Conservation (phyloP, 768 basidiomycete species). For the Cystobasidium tubakii region DNA sequence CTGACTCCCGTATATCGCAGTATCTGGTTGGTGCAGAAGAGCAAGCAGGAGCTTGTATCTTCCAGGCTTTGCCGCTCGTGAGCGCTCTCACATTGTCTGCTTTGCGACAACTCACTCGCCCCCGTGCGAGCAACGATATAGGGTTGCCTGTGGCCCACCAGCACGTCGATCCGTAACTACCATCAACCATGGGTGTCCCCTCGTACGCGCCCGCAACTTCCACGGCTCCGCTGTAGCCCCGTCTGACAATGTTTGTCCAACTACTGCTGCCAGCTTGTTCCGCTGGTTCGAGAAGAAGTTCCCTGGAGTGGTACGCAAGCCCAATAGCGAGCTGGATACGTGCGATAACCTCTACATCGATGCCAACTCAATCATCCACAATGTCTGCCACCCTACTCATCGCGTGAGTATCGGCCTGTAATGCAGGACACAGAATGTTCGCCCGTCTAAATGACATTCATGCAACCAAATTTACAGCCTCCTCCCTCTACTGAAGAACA, state of each 20-base stretch:
- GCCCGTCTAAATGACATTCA: too few relatives aligned
- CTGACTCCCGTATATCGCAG: too few relatives aligned
- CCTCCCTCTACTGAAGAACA: constrained; percentile 26
- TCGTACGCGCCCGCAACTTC: constrained; percentile 11
- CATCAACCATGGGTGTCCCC: constrained; percentile 21
- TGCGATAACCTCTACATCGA: constrained; percentile 36
- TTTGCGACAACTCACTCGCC: not conserved
- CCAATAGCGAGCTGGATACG: not conserved
- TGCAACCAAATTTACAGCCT: constrained; percentile 8
- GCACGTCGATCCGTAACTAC: not conserved
- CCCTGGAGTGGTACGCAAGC: constrained; percentile 29
- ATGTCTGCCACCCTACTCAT: constrained; percentile 24
- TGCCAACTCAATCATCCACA: constrained; percentile 34
- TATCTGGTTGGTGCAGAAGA: too few relatives aligned
- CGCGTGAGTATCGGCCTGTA: constrained; percentile 24
- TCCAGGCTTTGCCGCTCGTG: too few relatives aligned
- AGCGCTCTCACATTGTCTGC: not conserved
- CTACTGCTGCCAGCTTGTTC: constrained; percentile 17
- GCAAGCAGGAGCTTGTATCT: too few relatives aligned
- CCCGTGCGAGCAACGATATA: not conserved
- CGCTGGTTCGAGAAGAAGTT: constrained; percentile 34
- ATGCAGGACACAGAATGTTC: too few relatives aligned
- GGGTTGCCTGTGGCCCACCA: not conserved
- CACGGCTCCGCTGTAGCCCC: not conserved
- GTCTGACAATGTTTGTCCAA: not conserved